phyloP scores from a whole-genome alignment of 2,329 filamentous ascomycete species.

The Pseudogymnoascus destructans region DNA sequence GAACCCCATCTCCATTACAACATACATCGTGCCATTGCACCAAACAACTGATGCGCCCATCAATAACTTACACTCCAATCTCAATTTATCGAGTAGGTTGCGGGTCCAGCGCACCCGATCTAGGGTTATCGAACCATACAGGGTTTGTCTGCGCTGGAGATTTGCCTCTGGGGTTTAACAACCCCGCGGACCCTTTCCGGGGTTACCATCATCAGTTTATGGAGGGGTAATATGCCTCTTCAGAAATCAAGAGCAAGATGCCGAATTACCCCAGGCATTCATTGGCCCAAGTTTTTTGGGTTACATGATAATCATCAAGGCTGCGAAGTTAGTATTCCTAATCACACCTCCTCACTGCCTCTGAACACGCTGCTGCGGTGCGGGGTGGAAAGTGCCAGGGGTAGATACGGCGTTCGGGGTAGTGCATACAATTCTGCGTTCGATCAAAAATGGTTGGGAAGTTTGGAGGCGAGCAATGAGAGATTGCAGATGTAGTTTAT shows the following conservation, averaged over 20 bases:
- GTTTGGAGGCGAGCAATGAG: neutral
- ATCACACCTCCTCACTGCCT: neutral
- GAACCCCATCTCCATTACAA: neutral
- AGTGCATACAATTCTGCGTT: constrained; percentile 3
- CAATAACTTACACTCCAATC: neutral
- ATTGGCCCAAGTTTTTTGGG: constrained; percentile 2
- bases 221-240: neutral
- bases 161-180: neutral
- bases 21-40: neutral
- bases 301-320: neutral
- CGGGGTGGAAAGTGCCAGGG: neutral
- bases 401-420: neutral
- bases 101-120: neutral
- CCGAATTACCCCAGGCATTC: neutral
- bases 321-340: constrained; percentile 8
- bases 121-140: neutral
- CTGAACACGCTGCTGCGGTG: neutral
- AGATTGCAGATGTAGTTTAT: constrained; percentile 4
- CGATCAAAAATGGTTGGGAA: neutral
- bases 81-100: neutral
- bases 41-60: neutral
- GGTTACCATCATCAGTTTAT: constrained; percentile 1
- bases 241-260: neutral
- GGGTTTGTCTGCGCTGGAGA: neutral
- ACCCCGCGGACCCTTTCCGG: neutral